Evolutionary conservation across 1,284 basidiomycete genomes (phyloP), one percentile per base, ranked within the genome.

Genomic region (Mycosarcoma mackinlayi): DNA sequence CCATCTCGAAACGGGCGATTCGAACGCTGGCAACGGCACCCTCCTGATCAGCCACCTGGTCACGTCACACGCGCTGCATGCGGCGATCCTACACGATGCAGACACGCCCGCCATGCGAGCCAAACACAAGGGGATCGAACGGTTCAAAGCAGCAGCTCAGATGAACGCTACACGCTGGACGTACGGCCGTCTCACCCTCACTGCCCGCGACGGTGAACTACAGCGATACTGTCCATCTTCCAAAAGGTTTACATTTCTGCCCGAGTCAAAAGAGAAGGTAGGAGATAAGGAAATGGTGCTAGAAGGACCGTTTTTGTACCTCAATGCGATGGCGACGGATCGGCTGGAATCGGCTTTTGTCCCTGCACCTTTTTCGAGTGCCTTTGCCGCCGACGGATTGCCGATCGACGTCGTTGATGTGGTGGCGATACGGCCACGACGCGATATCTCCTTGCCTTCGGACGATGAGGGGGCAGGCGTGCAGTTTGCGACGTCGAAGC

Each of bases 91-190:
- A 33, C 85, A 88, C 70, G 83, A 83, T 47, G 72, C 78, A 1
- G 82, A 83, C 37, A 89, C 92, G 76, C 51, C 55, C 8, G 50
- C 47, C 46, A 86, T 97, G 45, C 88, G 94, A 16, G 78, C 85
- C 3, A 76, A 86, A 16, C 48, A 91, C 34, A 92, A 92, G 1
- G 89, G 91, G 6, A 85, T 94, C 27, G 92, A 93, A 75, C 87
- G 93, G 57, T 95, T 92, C 86, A 92, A 93, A 83, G 83, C 91
- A 30, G 94, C 94, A 2, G 93, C 93, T 2, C 83, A 86, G 67
- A 84, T 88, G 75, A 96, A 96, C 79, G 87, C 88, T 52, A 85
- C 85, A 8, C 87, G 86, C 27, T 94, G 92, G 90, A 92, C 89
- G 79, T 75, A 84, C 21, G 89, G 89, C 16, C 78, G 74, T n/a